Evolutionary conservation across 257 asterid genomes (phyloP).

Genomic region (Agastache rugosa): DNA sequence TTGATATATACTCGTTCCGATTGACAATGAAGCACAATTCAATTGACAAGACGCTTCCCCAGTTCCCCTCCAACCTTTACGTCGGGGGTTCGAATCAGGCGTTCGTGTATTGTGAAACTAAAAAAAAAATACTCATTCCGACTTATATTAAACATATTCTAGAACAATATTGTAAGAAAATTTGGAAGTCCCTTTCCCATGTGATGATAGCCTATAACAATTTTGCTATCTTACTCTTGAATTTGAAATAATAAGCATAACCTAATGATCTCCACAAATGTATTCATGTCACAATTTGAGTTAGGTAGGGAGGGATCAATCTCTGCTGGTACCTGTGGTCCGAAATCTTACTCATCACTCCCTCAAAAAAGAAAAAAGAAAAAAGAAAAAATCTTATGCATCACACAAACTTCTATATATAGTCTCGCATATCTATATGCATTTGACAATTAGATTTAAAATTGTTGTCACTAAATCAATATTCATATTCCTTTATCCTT

Average conservation of each 20-base stretch:
- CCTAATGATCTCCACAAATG: neutral
- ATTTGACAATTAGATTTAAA: neutral
- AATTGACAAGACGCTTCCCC: no score
- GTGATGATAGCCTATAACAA: neutral
- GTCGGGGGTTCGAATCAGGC: no score
- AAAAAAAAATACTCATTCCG: no score
- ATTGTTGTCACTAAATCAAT: neutral
- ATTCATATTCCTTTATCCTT: neutral
- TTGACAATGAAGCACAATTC: no score
- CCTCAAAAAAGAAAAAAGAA: no score
- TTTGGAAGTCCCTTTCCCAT: no score
- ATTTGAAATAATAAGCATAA: neutral
- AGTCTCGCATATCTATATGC: neutral
- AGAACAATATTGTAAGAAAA: neutral
- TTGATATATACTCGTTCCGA: no score
- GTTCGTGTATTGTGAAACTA: no score
- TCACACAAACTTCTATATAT: neutral
- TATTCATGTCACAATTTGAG: conserved; percentile 5
- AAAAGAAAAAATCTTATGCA: no score
- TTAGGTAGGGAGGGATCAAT: neutral
- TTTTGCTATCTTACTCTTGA: neutral
- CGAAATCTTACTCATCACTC: neutral
- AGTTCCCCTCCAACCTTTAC: no score
- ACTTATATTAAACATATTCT: neutral
- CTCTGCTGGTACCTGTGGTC: conserved; percentile 1